phyloP scores from a whole-genome alignment of 176 grass and related monocot species.

The Coix lacrymajobi region DNA sequence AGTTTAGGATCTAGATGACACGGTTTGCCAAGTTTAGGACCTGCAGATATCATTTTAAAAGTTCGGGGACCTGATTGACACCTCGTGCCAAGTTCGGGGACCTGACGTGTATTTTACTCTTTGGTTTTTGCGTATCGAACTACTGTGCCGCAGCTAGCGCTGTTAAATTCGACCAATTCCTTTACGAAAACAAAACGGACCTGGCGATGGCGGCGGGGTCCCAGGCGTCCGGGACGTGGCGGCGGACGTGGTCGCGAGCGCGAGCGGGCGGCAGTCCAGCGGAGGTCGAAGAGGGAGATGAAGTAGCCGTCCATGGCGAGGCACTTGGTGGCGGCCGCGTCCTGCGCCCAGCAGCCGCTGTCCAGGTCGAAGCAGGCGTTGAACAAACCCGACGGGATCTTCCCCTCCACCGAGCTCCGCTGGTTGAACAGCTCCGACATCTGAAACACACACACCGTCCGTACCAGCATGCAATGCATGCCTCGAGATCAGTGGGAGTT shows the following conservation, averaged over 20 bases:
- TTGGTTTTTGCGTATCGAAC: too few relatives aligned
- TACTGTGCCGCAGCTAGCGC: too few relatives aligned
- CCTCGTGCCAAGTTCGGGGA: too few relatives aligned
- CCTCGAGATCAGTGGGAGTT: background rate
- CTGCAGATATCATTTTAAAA: too few relatives aligned
- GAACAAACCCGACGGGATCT: slow-evolving; percentile 82
- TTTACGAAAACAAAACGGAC: slow-evolving; percentile 3
- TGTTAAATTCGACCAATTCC: too few relatives aligned
- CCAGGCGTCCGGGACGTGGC: slow-evolving; percentile 55
- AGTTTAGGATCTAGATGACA: too few relatives aligned
- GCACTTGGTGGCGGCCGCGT: slow-evolving; percentile 57
- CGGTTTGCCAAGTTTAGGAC: too few relatives aligned
- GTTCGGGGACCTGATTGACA: too few relatives aligned
- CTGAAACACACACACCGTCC: slow-evolving; percentile 34
- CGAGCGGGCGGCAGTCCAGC: slow-evolving; percentile 44
- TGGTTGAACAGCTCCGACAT: slow-evolving; percentile 95
- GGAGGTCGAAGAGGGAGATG: slow-evolving; percentile 86
- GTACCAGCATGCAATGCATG: background rate
- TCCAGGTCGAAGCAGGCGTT: slow-evolving; percentile 76
- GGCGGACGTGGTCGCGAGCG: slow-evolving; percentile 42
- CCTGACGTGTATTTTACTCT: too few relatives aligned
- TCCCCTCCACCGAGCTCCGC: slow-evolving; percentile 57
- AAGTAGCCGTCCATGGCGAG: slow-evolving; percentile 89
- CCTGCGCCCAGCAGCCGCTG: slow-evolving; percentile 64
- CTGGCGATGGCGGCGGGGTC: slow-evolving; percentile 62